Evolutionary conservation across 805 yeast species (phyloP).

Genomic region (Candida quercuum): DNA sequence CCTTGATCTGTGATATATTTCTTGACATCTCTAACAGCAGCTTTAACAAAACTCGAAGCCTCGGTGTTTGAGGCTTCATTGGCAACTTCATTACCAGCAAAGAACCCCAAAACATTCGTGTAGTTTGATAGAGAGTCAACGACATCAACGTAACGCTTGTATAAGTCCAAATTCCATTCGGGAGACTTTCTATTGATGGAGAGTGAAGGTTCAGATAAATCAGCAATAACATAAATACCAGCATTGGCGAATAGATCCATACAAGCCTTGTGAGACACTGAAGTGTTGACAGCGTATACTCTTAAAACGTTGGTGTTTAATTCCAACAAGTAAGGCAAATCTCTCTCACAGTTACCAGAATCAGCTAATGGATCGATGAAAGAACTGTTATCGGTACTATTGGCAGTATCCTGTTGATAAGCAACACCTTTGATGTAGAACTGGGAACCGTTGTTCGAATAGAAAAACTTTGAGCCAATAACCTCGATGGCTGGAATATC

Average conservation of each 20-base stretch:
- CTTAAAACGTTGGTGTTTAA: slow-evolving; percentile 66
- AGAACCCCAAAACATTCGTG: slow-evolving; percentile 73
- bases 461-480: slow-evolving; percentile 74
- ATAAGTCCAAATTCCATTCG: slow-evolving; percentile 57
- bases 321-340: slow-evolving; percentile 61
- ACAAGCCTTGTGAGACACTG: slow-evolving; percentile 61
- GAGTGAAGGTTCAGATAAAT: slow-evolving; percentile 59
- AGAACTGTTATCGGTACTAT: slow-evolving; percentile 35
- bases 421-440: slow-evolving; percentile 77
- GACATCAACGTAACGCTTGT: slow-evolving; percentile 61
- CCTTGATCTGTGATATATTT: slow-evolving; percentile 53
- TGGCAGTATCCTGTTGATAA: slow-evolving; percentile 65
- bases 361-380: slow-evolving; percentile 73
- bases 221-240: slow-evolving; percentile 78
- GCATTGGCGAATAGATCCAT: slow-evolving; percentile 63
- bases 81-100: slow-evolving; percentile 84
- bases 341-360: slow-evolving; percentile 56
- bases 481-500: slow-evolving; percentile 59
- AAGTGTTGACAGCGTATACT: slow-evolving; percentile 68
- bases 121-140: slow-evolving; percentile 65
- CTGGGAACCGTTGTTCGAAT: slow-evolving; percentile 72
- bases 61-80: slow-evolving; percentile 60
- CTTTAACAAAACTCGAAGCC: slow-evolving; percentile 78
- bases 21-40: slow-evolving; percentile 76
- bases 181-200: slow-evolving; percentile 63